Evolutionary conservation across 352 stramenopile genomes (phyloP).

Genomic region (Globisporangium nodosum): DNA sequence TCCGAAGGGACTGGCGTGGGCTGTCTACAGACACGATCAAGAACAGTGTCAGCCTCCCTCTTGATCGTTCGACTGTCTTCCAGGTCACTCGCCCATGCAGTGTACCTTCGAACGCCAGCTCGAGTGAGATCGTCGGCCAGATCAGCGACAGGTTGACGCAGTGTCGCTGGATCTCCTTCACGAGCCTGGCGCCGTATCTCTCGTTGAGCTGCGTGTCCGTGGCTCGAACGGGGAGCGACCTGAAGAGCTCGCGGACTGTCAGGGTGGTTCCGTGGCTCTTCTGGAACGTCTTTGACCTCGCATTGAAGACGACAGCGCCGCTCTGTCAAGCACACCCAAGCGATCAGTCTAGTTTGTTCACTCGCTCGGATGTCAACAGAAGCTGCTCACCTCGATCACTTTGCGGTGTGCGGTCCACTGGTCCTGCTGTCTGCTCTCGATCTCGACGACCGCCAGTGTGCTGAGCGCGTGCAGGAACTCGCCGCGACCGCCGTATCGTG

Average conservation of each 20-base stretch:
- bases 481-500: constrained; percentile 37
- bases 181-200: constrained; percentile 27
- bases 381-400: constrained; percentile 43
- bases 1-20: constrained; percentile 10
- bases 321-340: constrained; percentile 23
- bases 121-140: constrained; percentile 58
- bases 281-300: constrained; percentile 25
- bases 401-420: constrained; percentile 68
- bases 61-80: not conserved
- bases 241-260: constrained; percentile 48
- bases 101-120: constrained; percentile 42
- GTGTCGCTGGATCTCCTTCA: constrained; percentile 38
- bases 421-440: constrained; percentile 51
- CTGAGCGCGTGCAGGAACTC: constrained; percentile 47
- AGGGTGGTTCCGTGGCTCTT: constrained; percentile 45
- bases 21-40: not conserved
- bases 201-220: constrained; percentile 33
- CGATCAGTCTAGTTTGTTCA: not conserved
- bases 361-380: not conserved
- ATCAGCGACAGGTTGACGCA: constrained; percentile 63
- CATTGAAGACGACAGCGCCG: constrained; percentile 53
- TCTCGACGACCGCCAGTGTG: constrained; percentile 40
- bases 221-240: constrained; percentile 46
- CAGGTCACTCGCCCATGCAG: not conserved
- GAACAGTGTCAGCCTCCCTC: not conserved